Evolutionary conservation across 225 moss, liverwort and hornwort genomes (phyloP).

Genomic region (Climacium dendroides): DNA sequence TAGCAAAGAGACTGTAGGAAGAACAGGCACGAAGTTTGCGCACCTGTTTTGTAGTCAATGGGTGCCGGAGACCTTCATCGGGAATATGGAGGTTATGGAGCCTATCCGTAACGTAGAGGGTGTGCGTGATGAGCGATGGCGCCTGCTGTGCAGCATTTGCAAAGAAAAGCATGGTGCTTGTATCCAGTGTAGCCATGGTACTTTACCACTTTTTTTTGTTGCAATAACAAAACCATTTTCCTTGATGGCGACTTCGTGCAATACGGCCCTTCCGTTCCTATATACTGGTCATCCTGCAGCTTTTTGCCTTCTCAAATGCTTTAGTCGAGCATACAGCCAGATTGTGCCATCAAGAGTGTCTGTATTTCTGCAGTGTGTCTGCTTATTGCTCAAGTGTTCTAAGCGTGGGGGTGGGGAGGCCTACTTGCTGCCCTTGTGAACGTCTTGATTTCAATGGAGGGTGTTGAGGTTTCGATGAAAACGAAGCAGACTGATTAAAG

Average conservation of each 20-base stretch:
- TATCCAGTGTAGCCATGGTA: slow-evolving; percentile 85
- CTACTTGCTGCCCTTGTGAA: neutral
- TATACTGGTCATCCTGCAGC: slow-evolving; percentile 11
- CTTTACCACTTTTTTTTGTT: slow-evolving; percentile 39
- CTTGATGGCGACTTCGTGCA: slow-evolving; percentile 21
- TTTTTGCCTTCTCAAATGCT: neutral
- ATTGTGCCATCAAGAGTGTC: neutral
- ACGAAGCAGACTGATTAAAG: slow-evolving; percentile 22
- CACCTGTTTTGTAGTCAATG: slow-evolving; percentile 71
- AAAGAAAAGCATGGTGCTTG: slow-evolving; percentile 74
- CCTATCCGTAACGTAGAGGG: slow-evolving; percentile 69
- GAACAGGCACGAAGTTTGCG: slow-evolving; percentile 49
- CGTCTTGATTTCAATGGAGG: neutral
- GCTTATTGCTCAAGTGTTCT: neutral
- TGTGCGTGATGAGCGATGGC: slow-evolving; percentile 72
- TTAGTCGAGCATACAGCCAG: slow-evolving; percentile 10
- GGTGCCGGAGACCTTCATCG: slow-evolving; percentile 70
- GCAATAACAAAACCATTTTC: slow-evolving; percentile 40
- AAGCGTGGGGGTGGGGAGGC: neutral
- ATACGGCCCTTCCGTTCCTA: slow-evolving; percentile 13
- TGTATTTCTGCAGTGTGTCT: neutral
- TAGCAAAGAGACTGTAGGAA: slow-evolving; percentile 50
- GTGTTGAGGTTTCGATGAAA: neutral
- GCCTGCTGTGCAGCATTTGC: slow-evolving; percentile 75
- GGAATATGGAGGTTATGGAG: slow-evolving; percentile 67